These are phyloP conservation scores for Bruguiera hainesii DNA, from an alignment of 441 rosid genomes.

Conservation along the genomic window DNA sequence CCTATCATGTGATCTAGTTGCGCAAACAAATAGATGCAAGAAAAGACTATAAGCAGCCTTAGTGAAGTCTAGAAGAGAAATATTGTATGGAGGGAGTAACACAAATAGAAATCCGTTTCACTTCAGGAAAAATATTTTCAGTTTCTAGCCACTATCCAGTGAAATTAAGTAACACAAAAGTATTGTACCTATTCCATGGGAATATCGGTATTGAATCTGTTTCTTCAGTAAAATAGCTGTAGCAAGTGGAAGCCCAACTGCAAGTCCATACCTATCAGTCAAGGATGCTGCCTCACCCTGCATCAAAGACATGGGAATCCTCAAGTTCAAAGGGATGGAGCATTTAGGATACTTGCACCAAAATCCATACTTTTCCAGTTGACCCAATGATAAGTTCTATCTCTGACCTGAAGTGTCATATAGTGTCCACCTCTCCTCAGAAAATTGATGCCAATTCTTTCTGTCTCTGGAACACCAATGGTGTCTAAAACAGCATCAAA, in stretches of 20 bases:
- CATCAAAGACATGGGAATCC: conserved; percentile 14
- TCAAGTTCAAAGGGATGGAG: conserved; percentile 8
- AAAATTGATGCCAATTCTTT: conserved; percentile 69
- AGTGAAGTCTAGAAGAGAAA: neutral
- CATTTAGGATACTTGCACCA: conserved; percentile 2
- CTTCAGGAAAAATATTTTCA: neutral
- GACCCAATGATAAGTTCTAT: conserved; percentile 3
- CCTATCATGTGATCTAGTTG: no score
- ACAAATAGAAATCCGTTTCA: neutral
- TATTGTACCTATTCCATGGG: conserved; percentile 77
- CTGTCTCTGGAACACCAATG: conserved; percentile 84
- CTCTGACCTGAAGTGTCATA: conserved; percentile 85
- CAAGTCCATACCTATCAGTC: conserved; percentile 75
- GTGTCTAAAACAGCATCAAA: conserved; percentile 95
- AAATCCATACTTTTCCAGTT: neutral
- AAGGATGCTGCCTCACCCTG: conserved; percentile 93
- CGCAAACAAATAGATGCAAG: neutral
- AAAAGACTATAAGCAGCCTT: neutral
- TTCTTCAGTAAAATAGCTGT: conserved; percentile 73
- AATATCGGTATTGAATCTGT: conserved; percentile 65
- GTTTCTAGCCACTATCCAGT: neutral
- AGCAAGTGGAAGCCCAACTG: conserved; percentile 76
- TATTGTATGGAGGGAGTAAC: neutral
- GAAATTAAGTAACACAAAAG: neutral
- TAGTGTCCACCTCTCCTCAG: conserved; percentile 86